phyloP scores from a whole-genome alignment of 148 eudicot species.

The Polygonum maritimum region DNA sequence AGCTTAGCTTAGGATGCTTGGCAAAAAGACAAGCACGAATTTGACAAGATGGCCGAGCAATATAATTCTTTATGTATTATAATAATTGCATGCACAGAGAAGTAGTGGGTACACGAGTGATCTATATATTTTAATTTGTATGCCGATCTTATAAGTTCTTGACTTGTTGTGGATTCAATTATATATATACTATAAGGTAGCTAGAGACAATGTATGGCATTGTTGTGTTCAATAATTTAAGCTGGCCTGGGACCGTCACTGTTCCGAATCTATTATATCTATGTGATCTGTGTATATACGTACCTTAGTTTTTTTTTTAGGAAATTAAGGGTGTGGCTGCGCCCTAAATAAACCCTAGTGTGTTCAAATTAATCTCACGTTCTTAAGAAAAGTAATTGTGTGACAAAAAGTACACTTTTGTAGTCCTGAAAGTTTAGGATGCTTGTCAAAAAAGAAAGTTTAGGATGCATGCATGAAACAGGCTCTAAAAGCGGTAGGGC shows the following conservation, averaged over 20 bases:
- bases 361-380: too few species aligned
- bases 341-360: too few species aligned
- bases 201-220: not conserved
- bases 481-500: too few species aligned
- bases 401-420: too few species aligned
- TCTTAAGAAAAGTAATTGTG: too few species aligned
- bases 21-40: not conserved
- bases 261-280: not conserved
- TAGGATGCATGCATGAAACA: too few species aligned
- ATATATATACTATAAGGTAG: too few species aligned
- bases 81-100: not conserved
- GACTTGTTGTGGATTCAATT: not conserved
- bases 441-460: too few species aligned
- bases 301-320: too few species aligned
- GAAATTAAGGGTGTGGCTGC: too few species aligned
- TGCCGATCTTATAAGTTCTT: not conserved
- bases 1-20: not conserved
- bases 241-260: not conserved
- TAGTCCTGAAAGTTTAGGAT: too few species aligned
- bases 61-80: not conserved
- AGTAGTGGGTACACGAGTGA: not conserved
- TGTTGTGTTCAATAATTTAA: not conserved
- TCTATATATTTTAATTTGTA: not conserved
- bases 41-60: not conserved
- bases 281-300: too few species aligned